Evolutionary conservation across 345 rosid genomes (phyloP).

Genomic region (Eucalyptus curtisii): DNA sequence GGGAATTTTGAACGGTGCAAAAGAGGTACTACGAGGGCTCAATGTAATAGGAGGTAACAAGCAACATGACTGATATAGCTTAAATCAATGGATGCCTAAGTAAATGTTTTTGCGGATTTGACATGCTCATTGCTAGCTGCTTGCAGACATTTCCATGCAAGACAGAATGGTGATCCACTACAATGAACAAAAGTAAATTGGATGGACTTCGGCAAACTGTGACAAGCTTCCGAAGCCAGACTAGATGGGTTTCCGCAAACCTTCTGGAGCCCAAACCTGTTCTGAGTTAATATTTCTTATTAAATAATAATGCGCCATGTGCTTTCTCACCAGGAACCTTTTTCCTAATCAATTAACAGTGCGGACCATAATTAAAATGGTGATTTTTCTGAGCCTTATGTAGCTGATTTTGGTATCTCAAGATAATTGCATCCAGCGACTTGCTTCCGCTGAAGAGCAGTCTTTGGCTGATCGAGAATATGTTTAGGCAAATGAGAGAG

Average conservation of each 20-base stretch:
- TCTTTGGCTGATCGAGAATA: neutral
- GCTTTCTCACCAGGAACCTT: slow-evolving; percentile 3
- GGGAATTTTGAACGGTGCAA: slow-evolving; percentile 15
- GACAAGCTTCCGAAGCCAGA: slow-evolving; percentile 44
- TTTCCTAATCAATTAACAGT: slow-evolving; percentile 24
- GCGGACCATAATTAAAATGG: slow-evolving; percentile 16
- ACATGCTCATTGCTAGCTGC: neutral
- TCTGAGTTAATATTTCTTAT: neutral
- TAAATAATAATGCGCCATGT: neutral
- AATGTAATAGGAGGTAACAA: slow-evolving; percentile 52
- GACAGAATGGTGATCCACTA: slow-evolving; percentile 58
- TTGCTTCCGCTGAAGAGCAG: neutral
- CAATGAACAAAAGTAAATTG: slow-evolving; percentile 57
- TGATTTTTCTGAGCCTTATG: slow-evolving; percentile 20
- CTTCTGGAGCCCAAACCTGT: slow-evolving; percentile 41
- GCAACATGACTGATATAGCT: neutral
- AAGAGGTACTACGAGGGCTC: neutral
- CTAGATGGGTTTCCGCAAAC: slow-evolving; percentile 49
- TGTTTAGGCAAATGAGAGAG: neutral
- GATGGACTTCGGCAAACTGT: slow-evolving; percentile 54
- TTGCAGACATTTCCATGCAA: slow-evolving; percentile 20
- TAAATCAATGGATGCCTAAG: neutral
- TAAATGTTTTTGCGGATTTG: neutral
- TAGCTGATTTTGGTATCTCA: neutral
- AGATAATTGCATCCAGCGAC: neutral